Evolutionary conservation across 495 filamentous ascomycete genomes (phyloP).

Genomic region (Umbilicaria muhlenbergii): DNA sequence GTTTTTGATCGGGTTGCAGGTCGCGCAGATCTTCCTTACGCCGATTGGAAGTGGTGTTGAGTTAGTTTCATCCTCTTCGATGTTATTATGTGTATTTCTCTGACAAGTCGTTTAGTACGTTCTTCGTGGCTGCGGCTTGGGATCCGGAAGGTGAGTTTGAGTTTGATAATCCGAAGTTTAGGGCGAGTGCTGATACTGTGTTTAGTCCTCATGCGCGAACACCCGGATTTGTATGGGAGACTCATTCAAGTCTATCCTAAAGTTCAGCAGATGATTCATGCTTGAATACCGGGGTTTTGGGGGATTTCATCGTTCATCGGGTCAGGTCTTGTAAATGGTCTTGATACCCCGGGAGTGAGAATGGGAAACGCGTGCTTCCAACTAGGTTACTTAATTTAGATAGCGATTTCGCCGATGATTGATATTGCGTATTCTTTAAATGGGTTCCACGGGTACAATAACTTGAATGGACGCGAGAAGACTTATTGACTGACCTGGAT

Average conservation of each 20-base stretch:
- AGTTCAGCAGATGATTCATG: conserved; percentile 58
- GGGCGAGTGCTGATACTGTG: too few relatives aligned
- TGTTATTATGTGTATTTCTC: too few relatives aligned
- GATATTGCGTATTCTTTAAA: too few relatives aligned
- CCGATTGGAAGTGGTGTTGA: conserved; percentile 47
- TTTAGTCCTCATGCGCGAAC: conserved; percentile 56
- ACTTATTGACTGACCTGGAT: too few relatives aligned
- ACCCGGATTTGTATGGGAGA: conserved; percentile 60
- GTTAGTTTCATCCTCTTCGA: conserved; percentile 5
- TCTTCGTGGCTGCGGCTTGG: conserved; percentile 82
- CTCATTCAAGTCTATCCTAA: conserved; percentile 72
- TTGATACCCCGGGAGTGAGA: conserved; percentile 94
- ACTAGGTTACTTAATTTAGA: too few relatives aligned
- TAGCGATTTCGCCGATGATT: too few relatives aligned
- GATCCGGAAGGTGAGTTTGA: conserved; percentile 42
- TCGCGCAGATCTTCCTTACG: conserved; percentile 76
- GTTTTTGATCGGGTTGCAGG: conserved; percentile 74
- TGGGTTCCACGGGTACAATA: too few relatives aligned
- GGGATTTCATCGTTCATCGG: not conserved
- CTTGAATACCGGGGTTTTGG: conserved; percentile 15
- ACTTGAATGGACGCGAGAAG: too few relatives aligned
- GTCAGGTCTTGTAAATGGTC: conserved; percentile 75
- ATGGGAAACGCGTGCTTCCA: conserved; percentile 21
- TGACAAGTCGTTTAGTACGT: conserved; percentile 50
- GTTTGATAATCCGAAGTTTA: too few relatives aligned